phyloP scores from a whole-genome alignment of 768 basidiomycete genomes.

The Kwoniella sp. region DNA sequence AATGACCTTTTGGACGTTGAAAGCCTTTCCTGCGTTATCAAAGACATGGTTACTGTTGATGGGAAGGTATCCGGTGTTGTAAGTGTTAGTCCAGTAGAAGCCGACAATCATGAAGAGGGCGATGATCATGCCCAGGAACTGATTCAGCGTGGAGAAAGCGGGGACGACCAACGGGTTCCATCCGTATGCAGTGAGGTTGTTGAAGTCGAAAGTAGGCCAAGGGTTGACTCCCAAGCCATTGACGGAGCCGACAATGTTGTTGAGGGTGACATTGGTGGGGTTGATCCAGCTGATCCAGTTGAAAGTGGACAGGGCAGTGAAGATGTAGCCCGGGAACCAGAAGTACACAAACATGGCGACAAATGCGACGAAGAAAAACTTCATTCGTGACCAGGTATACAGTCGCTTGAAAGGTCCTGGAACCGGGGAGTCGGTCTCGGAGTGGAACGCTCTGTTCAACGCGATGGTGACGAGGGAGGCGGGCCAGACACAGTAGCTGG shows the following conservation, averaged over 20 bases:
- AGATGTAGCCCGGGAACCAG: conserved; percentile 52
- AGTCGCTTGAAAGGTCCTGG: conserved; percentile 77
- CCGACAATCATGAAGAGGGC: conserved; percentile 36
- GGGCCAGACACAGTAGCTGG: conserved; percentile 60
- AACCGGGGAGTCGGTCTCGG: conserved; percentile 82
- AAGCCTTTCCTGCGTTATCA: conserved; percentile 61
- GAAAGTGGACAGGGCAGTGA: conserved; percentile 44
- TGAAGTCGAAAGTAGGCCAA: conserved; percentile 58
- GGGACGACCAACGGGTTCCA: conserved; percentile 55
- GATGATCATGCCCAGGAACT: conserved; percentile 53
- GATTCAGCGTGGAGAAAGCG: conserved; percentile 59
- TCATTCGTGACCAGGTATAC: conserved; percentile 30
- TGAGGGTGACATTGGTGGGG: conserved; percentile 56
- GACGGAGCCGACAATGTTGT: conserved; percentile 46
- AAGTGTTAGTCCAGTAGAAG: conserved; percentile 42
- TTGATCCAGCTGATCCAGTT: conserved; percentile 59
- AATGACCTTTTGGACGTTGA: conserved; percentile 60
- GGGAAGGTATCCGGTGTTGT: conserved; percentile 54
- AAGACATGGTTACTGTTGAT: conserved; percentile 56
- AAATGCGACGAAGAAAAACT: conserved; percentile 34
- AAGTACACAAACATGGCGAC: conserved; percentile 37
- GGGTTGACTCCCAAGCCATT: conserved; percentile 58
- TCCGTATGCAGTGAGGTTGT: conserved; percentile 40
- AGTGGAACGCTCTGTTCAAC: conserved; percentile 54
- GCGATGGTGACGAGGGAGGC: conserved; percentile 34